Base-by-base conservation (phyloP, 2,329 filamentous ascomycete genomes). In the Pseudogymnoascus sp. region DNA sequence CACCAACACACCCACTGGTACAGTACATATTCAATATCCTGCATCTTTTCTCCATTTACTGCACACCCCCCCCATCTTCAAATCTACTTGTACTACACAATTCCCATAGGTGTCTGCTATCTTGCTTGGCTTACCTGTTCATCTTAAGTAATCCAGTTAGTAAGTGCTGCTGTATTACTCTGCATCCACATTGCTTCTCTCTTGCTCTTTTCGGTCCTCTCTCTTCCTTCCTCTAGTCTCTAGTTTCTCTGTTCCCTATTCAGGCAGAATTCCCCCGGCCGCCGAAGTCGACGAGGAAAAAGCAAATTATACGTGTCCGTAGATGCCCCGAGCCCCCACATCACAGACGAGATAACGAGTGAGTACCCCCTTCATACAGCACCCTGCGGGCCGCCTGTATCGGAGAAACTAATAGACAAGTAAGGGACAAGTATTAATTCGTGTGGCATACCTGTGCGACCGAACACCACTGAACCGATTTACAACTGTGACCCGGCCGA, bases 331-430 rank as follows among this genome's bases (percentile, higher is more conserved):
- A 50, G 44, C 44, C 44, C 44, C 44, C 44, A 50, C 44, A 29
- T 50, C 44, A 50, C 26, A 50, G 8, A 17, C 44, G 17, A 13
- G 44, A 50, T 50, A 50, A 10, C 44, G 4, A 50, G 44, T 50
- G 44, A 50, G 44, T 50, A 50, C 44, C n/a, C 15, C 44, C 44
- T 15, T 2, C 26, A 24, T 31, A 8, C 44, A 50, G 31, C 44
- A 50, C 44, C 44, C 44, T 50, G 44, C 44, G 13, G 26, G 44
- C 44, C 44, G 44, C 44, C 44, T 50, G 44, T 50, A 50, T 50
- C 44, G 44, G 44, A 31, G 44, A 31, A 17, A 50, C 44, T 50
- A 50, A 50, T n/a, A 50, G 26, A 4, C 26, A 31, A 50, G 13
- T 10, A 50, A 50, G 44, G 26, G 44, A 50, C 26, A 50, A 50